Conservation (phyloP, 2,329 filamentous ascomycete species). For the Aspergillus ustus region DNA sequence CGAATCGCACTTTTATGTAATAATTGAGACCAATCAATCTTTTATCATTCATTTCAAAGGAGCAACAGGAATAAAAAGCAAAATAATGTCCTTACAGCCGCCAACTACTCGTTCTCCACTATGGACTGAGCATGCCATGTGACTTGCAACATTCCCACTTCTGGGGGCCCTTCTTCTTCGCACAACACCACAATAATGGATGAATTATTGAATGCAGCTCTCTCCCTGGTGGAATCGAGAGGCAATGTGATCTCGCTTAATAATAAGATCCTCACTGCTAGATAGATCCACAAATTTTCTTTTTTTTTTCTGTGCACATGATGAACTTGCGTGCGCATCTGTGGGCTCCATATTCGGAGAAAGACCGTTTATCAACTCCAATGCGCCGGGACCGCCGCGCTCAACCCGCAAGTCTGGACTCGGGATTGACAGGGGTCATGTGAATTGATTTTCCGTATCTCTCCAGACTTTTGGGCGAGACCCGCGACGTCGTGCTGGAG, state of each 20-base stretch:
- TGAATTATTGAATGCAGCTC: neutral
- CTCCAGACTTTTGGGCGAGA: constrained; percentile 13
- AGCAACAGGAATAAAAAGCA: neutral
- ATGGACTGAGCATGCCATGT: constrained; percentile 6
- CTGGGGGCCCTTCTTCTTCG: neutral
- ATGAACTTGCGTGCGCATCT: neutral
- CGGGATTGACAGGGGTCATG: constrained; percentile 9
- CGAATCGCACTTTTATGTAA: constrained; percentile 2
- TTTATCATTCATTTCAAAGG: neutral
- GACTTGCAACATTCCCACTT: constrained; percentile 7
- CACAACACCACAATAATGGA: neutral
- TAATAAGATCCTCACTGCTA: neutral
- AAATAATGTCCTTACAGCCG: neutral
- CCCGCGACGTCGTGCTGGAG: constrained; percentile 9
- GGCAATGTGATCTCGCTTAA: neutral
- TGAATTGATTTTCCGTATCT: neutral
- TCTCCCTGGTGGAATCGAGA: neutral
- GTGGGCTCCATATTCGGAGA: neutral
- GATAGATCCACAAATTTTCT: neutral
- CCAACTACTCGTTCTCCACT: neutral
- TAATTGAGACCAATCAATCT: neutral
- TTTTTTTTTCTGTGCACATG: neutral
- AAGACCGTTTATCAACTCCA: neutral
- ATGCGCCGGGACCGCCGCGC: neutral
- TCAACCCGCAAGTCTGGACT: constrained; percentile 2